These are phyloP conservation scores for Suhomyces tanzawaensis DNA, from an alignment of 805 yeast genomes.

Conservation along the genomic window DNA sequence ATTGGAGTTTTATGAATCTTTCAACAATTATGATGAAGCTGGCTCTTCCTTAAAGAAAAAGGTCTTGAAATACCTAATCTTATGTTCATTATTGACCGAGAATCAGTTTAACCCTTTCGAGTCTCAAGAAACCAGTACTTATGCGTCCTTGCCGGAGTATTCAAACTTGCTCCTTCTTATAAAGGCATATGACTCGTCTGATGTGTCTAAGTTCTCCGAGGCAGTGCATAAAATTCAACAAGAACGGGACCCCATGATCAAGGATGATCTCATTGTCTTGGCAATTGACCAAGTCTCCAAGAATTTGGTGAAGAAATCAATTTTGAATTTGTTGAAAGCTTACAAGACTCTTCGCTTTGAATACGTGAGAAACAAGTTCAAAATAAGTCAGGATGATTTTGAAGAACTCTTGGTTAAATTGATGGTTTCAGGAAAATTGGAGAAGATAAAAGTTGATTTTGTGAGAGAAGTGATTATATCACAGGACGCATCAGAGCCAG, in stretches of 20 bases:
- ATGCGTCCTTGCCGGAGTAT: conserved; percentile 32
- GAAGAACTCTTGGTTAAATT: conserved; percentile 28
- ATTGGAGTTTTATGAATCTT: conserved; percentile 56
- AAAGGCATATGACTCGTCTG: conserved; percentile 29
- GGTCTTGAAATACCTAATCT: conserved; percentile 58
- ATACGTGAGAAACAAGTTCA: conserved; percentile 21
- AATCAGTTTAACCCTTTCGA: conserved; percentile 69
- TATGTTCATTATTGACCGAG: conserved; percentile 62
- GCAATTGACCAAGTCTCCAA: conserved; percentile 25
- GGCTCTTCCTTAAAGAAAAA: conserved; percentile 48
- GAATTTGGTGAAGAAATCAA: conserved; percentile 31
- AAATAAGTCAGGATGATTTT: conserved; percentile 19
- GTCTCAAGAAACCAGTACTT: conserved; percentile 66
- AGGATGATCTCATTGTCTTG: conserved; percentile 30
- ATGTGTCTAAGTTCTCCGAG: conserved; percentile 19
- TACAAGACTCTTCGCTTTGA: conserved; percentile 30
- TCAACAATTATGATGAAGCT: conserved; percentile 44
- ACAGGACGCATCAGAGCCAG: conserved; percentile 2
- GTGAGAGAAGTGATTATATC: conserved; percentile 19
- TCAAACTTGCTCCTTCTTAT: conserved; percentile 26
- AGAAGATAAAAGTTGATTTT: conserved; percentile 30
- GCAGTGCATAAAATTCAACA: conserved; percentile 16
- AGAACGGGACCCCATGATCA: conserved; percentile 22
- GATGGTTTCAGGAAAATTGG: conserved; percentile 28
- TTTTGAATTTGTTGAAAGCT: conserved; percentile 29